Base-by-base conservation (phyloP, 1,284 basidiomycete genomes). In the Cutaneotrichosporon cyanovorans region DNA sequence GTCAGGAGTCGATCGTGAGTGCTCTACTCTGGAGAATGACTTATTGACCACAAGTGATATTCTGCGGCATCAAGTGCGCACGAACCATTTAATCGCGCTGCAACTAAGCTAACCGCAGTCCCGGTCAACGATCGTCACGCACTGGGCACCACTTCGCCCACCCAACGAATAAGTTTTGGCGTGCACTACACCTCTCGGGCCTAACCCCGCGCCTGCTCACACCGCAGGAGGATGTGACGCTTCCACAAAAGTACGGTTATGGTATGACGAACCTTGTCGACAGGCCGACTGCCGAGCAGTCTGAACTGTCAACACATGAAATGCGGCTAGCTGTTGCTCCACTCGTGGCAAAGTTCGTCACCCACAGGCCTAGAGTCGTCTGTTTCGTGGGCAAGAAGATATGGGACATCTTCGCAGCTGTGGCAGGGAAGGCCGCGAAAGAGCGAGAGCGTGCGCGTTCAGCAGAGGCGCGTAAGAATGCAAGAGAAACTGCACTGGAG, bases 381-480 rank as follows among this genome's bases (percentile, higher is more conserved):
- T 83, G 82, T 55, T 84, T 86, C 58, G 80, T 86, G 5, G 85
- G 85, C 0, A 77, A 84, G 48, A 77, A 76, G 30, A 85, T 87
- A 25, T 82, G 82, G 68, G 75, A 79, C 30, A 70, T 73, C 6
- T 75, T 80, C 46, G 76, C 76, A 45, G 60, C 60, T 8, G 68
- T 71, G 3, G 61, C 69, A 9, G 39, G 20, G 35, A 42, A 19
- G 15, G 32, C 18, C 33, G 20, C 15, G 37, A 37, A 43, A 34
- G 43, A 34, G 35, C 6, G 16, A 32, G 36, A 19, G 32, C 30
- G 15, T 10, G 21, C n/a, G 1, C 16, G 15, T 14, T 16, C 19
- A 3, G 34, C n/a, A 20, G 40, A 19, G 15, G 39, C 16, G 20
- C 22, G 16, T 28, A n/a, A 9, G 25, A 9, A 21, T 10, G 21